Base-by-base conservation (phyloP, 805 yeast genomes). In the Lipomyces kockii region DNA sequence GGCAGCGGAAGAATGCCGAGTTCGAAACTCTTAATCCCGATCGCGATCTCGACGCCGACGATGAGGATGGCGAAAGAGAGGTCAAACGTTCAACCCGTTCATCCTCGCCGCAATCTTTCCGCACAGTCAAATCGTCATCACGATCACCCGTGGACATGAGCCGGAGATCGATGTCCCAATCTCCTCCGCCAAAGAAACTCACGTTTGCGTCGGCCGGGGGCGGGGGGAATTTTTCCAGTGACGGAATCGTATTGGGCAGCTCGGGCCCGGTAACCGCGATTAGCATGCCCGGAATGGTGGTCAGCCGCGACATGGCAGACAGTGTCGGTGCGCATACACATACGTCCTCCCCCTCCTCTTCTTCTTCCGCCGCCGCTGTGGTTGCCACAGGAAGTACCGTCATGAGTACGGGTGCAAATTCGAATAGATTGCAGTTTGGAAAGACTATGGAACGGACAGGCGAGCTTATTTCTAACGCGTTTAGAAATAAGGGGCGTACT, bases 261-360 rank as follows among this genome's bases (percentile, higher is more conserved):
- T 55, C 69, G n/a, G 60, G 60, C 35, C 63, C 69, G 11, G 66
- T 66, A 27, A 66, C 69, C 3, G 69, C 60, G 2, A 63, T 62
- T 5, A 53, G 54, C 11, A 63, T 56, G n/a, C 66, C 69, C 9
- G 62, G 62, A 14, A 59, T 67, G 25, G 71, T 52, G 12, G 34
- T 17, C 29, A n/a, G 53, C 14, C 12, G 60, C 35, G 32, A 61
- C 58, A 3, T 32, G 59, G 27, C 58, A 58, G 12, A 55, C 58
- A n/a, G 62, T 49, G 25, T 32, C 25, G 43, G 52, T 46, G 57
- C 55, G 57, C 29, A 32, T 32, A 8, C 29, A 46, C 34, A 7
- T 2, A 17, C 49, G n/a, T 14, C 22, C 8, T 14, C 7, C 9
- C 5, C 49, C 4, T 7, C 22, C 11, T 2, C 49, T 1, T 6